phyloP scores from a whole-genome alignment of 257 asterid species.

The Solanum dulcamara region DNA sequence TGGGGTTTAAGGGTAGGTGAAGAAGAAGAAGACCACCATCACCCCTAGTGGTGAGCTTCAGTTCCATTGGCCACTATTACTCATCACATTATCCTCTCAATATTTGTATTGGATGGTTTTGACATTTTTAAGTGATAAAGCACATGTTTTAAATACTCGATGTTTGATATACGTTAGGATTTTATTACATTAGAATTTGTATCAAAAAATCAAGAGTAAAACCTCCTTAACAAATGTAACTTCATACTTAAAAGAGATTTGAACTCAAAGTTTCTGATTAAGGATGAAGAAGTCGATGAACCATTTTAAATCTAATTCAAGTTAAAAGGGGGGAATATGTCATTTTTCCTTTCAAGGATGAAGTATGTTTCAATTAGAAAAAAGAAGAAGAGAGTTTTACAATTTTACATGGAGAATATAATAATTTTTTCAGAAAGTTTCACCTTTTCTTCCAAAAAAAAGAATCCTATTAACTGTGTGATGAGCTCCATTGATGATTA shows the following conservation, averaged over 20 bases:
- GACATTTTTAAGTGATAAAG: not conserved
- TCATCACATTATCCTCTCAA: not conserved
- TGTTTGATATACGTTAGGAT: rapidly evolving
- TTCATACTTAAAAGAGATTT: too few relatives aligned
- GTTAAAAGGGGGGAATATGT: not conserved
- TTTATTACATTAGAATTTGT: not conserved
- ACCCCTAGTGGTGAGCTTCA: not conserved
- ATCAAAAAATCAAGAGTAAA: too few relatives aligned
- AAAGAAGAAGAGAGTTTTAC: too few relatives aligned
- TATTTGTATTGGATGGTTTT: not conserved
- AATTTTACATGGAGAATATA: too few relatives aligned
- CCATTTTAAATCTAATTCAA: too few relatives aligned
- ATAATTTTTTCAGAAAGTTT: too few relatives aligned
- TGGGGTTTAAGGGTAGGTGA: not conserved
- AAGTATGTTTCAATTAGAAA: too few relatives aligned
- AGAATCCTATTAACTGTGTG: too few relatives aligned
- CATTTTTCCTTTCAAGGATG: not conserved
- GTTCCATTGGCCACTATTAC: not conserved
- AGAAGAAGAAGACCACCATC: slow-evolving; percentile 9
- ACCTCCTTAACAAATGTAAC: too few relatives aligned
- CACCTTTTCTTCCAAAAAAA: too few relatives aligned
- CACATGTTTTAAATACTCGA: not conserved
- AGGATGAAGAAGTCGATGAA: not conserved
- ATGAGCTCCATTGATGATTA: too few relatives aligned
- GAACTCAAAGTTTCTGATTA: not conserved